phyloP scores from a whole-genome alignment of 352 stramenopile genomes.

The Elongisporangium senticosum region DNA sequence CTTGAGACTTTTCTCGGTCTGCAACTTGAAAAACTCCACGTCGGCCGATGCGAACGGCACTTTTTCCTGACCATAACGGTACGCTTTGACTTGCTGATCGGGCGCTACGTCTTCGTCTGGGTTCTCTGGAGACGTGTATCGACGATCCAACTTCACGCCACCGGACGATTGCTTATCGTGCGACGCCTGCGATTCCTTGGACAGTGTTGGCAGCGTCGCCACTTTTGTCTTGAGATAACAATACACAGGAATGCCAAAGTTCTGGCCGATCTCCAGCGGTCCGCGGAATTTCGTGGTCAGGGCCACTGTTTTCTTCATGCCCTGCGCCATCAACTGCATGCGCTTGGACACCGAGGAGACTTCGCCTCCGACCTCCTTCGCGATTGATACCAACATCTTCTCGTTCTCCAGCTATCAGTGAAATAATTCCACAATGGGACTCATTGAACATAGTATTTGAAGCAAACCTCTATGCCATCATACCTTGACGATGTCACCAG shows the following conservation, averaged over 20 bases:
- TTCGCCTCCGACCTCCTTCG: conserved; percentile 57
- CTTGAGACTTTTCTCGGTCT: conserved; percentile 74
- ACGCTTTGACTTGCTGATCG: conserved; percentile 73
- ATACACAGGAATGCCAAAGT: conserved; percentile 66
- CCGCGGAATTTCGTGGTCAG: conserved; percentile 79
- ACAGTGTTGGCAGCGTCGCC: conserved; percentile 57
- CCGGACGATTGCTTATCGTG: conserved; percentile 50
- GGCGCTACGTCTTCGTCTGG: conserved; percentile 66
- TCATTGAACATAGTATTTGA: no score
- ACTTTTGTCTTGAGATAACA: conserved; percentile 80
- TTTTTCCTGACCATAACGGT: conserved; percentile 71
- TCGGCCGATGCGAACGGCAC: conserved; percentile 79
- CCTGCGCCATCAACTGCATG: conserved; percentile 69
- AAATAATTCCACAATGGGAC: no score
- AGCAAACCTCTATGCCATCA: background rate
- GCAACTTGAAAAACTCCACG: conserved; percentile 78
- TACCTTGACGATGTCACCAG: conserved; percentile 21
- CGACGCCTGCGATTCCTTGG: conserved; percentile 66
- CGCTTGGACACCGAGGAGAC: conserved; percentile 63
- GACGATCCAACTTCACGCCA: conserved; percentile 70
- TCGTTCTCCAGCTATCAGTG: conserved; percentile 68
- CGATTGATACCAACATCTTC: conserved; percentile 83
- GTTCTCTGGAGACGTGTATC: conserved; percentile 59
- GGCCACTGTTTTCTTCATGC: conserved; percentile 68
- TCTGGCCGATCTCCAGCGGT: conserved; percentile 53